Evolutionary conservation across 768 basidiomycete species (phyloP).

Genomic region (Mycena chlorophos): DNA sequence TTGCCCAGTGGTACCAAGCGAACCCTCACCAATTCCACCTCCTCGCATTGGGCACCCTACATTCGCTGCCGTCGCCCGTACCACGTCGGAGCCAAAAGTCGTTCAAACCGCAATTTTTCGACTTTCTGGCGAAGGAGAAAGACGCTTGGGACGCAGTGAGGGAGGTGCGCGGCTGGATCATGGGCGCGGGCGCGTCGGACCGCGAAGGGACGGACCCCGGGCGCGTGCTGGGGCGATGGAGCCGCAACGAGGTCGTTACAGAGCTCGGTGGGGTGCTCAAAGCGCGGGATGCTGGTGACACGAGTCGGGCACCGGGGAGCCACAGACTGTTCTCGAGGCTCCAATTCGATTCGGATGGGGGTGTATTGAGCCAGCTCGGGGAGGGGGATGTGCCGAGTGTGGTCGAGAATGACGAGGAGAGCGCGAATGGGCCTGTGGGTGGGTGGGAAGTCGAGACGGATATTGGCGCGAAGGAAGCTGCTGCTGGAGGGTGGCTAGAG

Average conservation of each 20-base stretch:
- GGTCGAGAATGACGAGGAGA: constrained; percentile 11
- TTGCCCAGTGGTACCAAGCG: constrained; percentile 57
- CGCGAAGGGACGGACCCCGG: neutral
- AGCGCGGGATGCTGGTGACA: constrained; percentile 37
- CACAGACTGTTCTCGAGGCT: constrained; percentile 56
- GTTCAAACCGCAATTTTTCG: constrained; percentile 87
- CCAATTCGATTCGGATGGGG: constrained; percentile 41
- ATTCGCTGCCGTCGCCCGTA: constrained; percentile 86
- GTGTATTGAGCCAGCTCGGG: constrained; percentile 33
- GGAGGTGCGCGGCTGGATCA: constrained; percentile 61
- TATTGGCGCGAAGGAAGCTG: too few species aligned
- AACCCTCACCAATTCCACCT: constrained; percentile 89
- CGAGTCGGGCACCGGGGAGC: constrained; percentile 28
- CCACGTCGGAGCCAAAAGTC: constrained; percentile 75
- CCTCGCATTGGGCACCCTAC: constrained; percentile 78
- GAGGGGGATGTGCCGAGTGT: constrained; percentile 34
- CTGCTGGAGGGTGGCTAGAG: constrained; percentile 34
- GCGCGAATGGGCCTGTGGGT: constrained; percentile 17
- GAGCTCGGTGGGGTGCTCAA: constrained; percentile 64
- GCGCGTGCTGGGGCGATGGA: constrained; percentile 40
- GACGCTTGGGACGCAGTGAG: constrained; percentile 61
- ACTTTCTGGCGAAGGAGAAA: constrained; percentile 53
- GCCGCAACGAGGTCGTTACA: constrained; percentile 46
- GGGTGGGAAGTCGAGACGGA: constrained; percentile 29
- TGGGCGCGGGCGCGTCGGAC: constrained; percentile 29